Evolutionary conservation across 2,329 filamentous ascomycete genomes (phyloP).

Genomic region (Nemania sp.): DNA sequence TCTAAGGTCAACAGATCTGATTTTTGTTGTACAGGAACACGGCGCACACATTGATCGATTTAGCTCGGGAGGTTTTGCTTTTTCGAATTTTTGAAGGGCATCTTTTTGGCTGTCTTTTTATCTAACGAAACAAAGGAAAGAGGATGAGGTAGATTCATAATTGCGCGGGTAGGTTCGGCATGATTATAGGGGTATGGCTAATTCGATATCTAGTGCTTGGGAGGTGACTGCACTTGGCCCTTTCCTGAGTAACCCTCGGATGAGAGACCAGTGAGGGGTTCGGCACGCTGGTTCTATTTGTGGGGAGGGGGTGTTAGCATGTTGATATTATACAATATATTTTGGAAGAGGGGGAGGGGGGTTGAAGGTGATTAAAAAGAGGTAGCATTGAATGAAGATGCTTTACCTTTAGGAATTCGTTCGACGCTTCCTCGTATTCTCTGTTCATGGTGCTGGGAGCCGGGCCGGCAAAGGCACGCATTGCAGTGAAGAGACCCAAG

Average conservation of each 20-base stretch:
- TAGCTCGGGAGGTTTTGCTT: constrained; percentile 40
- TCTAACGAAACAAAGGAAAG: constrained; percentile 56
- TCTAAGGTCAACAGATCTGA: constrained; percentile 30
- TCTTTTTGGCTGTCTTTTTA: constrained; percentile 38
- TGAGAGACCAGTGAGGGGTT: constrained; percentile 86
- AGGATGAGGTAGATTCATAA: constrained; percentile 39
- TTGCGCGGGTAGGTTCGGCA: constrained; percentile 36
- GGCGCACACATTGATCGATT: constrained; percentile 31
- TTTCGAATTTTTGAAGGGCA: constrained; percentile 16
- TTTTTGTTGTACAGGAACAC: constrained; percentile 43
- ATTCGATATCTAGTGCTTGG: constrained; percentile 56
- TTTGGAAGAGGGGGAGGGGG: not conserved
- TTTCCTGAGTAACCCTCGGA: constrained; percentile 82
- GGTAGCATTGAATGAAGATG: not conserved
- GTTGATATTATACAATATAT: constrained; percentile 31
- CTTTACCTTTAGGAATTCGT: constrained; percentile 92
- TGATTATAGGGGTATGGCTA: constrained; percentile 38
- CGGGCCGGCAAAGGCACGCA: constrained; percentile 78
- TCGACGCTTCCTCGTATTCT: constrained; percentile 95
- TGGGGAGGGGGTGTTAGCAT: constrained; percentile 20
- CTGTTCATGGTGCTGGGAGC: constrained; percentile 90
- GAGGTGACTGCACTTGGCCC: constrained; percentile 80
- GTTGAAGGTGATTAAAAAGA: not conserved
- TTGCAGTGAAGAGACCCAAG: constrained; percentile 76
- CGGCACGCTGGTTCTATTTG: constrained; percentile 79